Evolutionary conservation across 1,284 basidiomycete genomes (phyloP).

Genomic region (Austropuccinia psidii): DNA sequence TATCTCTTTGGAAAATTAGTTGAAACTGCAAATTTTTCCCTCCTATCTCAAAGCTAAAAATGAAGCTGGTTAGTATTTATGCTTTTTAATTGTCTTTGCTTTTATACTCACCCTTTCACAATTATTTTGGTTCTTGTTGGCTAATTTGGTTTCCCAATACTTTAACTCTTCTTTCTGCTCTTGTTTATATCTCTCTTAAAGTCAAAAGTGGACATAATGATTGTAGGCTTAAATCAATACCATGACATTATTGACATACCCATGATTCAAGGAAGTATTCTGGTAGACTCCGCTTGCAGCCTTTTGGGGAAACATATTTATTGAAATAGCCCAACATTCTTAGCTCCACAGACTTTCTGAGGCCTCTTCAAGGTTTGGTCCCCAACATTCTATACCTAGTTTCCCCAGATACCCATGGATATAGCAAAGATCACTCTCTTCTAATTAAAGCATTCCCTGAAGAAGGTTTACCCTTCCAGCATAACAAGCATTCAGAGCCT

Average conservation of each 20-base stretch:
- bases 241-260: background rate
- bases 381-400: background rate
- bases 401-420: background rate
- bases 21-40: background rate
- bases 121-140: background rate
- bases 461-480: too few species aligned
- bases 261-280: background rate
- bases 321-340: background rate
- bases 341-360: background rate
- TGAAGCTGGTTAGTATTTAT: too few species aligned
- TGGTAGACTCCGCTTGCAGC: background rate
- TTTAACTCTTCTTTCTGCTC: constrained; percentile 2
- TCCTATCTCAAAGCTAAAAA: background rate
- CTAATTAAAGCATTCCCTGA: too few species aligned
- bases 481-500: too few species aligned
- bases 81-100: too few species aligned
- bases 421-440: too few species aligned
- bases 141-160: background rate
- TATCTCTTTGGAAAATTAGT: background rate
- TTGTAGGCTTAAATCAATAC: background rate
- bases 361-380: background rate
- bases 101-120: background rate
- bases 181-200: background rate
- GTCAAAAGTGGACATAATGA: constrained; percentile 1
- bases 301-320: background rate